These are phyloP conservation scores for Gynandropsis gynandra DNA, from an alignment of 345 rosid genomes.

Conservation along the genomic window DNA sequence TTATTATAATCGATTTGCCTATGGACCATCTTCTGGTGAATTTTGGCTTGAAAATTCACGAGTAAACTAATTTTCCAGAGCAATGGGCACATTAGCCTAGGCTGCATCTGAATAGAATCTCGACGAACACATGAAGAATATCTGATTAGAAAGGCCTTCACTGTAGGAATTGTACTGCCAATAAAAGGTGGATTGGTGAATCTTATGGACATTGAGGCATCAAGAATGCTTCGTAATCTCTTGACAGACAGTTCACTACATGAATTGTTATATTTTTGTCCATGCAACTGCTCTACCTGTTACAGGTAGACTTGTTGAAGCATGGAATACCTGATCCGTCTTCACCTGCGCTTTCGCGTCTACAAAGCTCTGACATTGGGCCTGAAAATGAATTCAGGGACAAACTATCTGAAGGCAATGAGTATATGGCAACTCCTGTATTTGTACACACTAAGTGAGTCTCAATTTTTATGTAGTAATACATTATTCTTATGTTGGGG, in stretches of 20 bases:
- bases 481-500: not conserved
- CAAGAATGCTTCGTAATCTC: not conserved
- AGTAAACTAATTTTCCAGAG: no score
- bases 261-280: not conserved
- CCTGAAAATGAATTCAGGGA: constrained; percentile 49
- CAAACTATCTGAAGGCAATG: constrained; percentile 41
- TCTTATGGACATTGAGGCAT: no score
- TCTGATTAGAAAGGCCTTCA: no score
- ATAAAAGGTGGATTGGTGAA: no score
- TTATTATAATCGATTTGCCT: no score
- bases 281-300: not conserved
- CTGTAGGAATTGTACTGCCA: no score
- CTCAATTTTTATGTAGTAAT: constrained; percentile 11
- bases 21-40: no score
- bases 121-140: no score
- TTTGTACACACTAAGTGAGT: constrained; percentile 78
- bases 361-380: constrained; percentile 36
- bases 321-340: constrained; percentile 86
- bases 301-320: constrained; percentile 79
- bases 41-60: no score
- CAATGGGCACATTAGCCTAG: no score
- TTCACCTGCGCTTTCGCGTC: constrained; percentile 35
- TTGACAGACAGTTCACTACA: not conserved
- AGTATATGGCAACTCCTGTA: constrained; percentile 65
- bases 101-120: no score